Base-by-base conservation (phyloP, 1,284 basidiomycete species). In the Coniophora puteana region DNA sequence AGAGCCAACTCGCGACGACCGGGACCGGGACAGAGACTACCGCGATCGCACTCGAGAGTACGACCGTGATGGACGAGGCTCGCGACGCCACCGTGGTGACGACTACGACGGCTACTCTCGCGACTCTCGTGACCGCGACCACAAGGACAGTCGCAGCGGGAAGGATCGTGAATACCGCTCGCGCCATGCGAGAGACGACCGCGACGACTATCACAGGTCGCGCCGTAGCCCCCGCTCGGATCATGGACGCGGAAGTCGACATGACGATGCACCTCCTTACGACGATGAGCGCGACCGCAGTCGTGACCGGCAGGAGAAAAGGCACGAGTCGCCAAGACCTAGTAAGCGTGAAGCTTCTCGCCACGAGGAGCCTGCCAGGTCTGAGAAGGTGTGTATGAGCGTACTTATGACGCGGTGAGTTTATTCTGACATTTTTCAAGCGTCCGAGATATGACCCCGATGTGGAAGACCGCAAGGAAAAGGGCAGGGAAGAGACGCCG, bases 401-500 rank as follows among this genome's bases (percentile, higher is more conserved):
- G 13, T 21, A 13, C 16, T n/a, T 24, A 4, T 11, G n/a, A n/a
- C n/a, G n/a, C n/a, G n/a, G 27, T 23, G 16, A 30, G 1, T n/a
- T 12, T 12, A 38, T 14, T 24, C 34, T 48, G 36, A 59, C 21
- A 21, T 16, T 4, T 38, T 32, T 31, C 17, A 57, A 84, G 82
- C 68, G 80, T 39, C 61, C 74, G 28, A 68, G 72, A 41, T 76
- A 77, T 48, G 80, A 80, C 31, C 63, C 61, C 23, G 73, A 70
- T 22, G 60, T 55, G 13, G 48, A 52, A 53, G 66, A 69, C 10
- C 20, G 61, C 60, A 45, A 61, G 63, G 53, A 68, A 52, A 44
- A 57, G 56, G 66, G 74, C 37, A 56, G 49, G 35, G 78, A 65
- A 30, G 76, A 89, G 53, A 86, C 80, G 28, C 87, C 87, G 6